These are phyloP conservation scores for Aureobasidium sp. DNA, from an alignment of 2,329 filamentous ascomycete species.

Conservation along the genomic window DNA sequence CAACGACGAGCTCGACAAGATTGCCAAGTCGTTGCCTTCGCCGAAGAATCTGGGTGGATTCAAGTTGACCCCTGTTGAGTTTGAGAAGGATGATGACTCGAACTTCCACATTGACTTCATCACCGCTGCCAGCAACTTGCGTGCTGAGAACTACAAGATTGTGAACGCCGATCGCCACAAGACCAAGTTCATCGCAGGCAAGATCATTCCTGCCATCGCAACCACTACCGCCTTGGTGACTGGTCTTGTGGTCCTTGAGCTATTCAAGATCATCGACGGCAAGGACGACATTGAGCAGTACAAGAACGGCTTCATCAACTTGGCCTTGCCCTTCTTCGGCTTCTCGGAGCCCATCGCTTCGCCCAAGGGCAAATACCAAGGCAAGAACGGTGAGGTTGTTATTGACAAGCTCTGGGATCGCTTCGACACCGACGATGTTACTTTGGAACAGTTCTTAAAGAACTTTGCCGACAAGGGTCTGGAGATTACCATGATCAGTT, in stretches of 20 bases:
- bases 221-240: conserved; percentile 95
- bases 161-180: conserved; percentile 86
- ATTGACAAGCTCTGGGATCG: conserved; percentile 98
- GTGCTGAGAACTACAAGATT: conserved; percentile 97
- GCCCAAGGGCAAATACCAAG: conserved; percentile 83
- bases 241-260: conserved; percentile 81
- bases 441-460: conserved; percentile 73
- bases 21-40: conserved; percentile 65
- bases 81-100: conserved; percentile 97
- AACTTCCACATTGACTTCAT: conserved; percentile 99
- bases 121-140: conserved; percentile 89
- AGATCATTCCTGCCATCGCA: conserved; percentile 97
- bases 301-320: conserved; percentile 98
- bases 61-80: conserved; percentile 85
- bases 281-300: conserved; percentile 97
- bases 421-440: conserved; percentile 83
- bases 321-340: conserved; percentile 93
- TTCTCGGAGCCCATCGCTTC: conserved; percentile 96
- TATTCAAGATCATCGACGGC: conserved; percentile 94
- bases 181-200: conserved; percentile 99
- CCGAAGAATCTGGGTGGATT: conserved; percentile 78
- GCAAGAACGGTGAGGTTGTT: conserved; percentile 66
- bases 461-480: conserved; percentile 76
- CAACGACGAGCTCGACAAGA: conserved; percentile 62
- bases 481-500: conserved; percentile 85